Conservation (phyloP, 805 yeast species). For the Candida mattraensis region DNA sequence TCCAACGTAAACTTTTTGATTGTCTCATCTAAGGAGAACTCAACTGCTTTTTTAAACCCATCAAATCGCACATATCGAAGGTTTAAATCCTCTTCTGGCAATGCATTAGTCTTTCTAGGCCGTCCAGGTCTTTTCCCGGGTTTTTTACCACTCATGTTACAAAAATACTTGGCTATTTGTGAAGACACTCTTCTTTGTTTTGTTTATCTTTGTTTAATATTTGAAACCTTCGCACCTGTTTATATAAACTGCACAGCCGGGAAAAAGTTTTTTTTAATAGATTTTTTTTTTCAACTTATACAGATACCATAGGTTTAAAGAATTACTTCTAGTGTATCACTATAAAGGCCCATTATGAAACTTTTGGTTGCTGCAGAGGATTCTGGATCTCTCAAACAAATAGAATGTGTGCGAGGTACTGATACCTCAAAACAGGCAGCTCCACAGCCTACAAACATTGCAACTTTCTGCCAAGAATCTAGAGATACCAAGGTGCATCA, state of each 20-base stretch:
- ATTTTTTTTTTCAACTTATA: constrained; percentile 1
- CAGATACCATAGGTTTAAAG: too few relatives aligned
- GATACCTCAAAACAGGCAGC: constrained; percentile 77
- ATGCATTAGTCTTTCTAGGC: constrained; percentile 2
- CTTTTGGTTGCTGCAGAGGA: constrained; percentile 65
- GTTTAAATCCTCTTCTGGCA: constrained; percentile 1
- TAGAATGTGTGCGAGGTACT: constrained; percentile 63
- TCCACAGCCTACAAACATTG: constrained; percentile 57
- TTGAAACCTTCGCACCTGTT: constrained; percentile 1
- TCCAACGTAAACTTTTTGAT: constrained; percentile 44
- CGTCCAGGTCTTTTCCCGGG: constrained; percentile 6
- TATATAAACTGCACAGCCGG: constrained; percentile 8
- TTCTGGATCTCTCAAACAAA: constrained; percentile 63
- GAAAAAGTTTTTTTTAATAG: constrained; percentile 3
- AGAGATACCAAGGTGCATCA: constrained; percentile 38
- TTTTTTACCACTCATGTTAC: constrained; percentile 3
- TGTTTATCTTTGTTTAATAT: constrained; percentile 10
- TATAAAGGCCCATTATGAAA: constrained; percentile 61
- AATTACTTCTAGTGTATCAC: too few relatives aligned
- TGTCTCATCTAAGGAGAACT: constrained; percentile 41
- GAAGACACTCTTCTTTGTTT: neutral
- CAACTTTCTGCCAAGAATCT: constrained; percentile 30
- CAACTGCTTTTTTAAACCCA: constrained; percentile 34
- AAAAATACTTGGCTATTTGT: too few relatives aligned
- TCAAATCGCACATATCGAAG: constrained; percentile 31